Percentiles rank a stretch among this genome's conserved stretches.
phyloP scores from a whole-genome alignment of 2,329 filamentous ascomycete species.

The Fusarium decemcellulare region DNA sequence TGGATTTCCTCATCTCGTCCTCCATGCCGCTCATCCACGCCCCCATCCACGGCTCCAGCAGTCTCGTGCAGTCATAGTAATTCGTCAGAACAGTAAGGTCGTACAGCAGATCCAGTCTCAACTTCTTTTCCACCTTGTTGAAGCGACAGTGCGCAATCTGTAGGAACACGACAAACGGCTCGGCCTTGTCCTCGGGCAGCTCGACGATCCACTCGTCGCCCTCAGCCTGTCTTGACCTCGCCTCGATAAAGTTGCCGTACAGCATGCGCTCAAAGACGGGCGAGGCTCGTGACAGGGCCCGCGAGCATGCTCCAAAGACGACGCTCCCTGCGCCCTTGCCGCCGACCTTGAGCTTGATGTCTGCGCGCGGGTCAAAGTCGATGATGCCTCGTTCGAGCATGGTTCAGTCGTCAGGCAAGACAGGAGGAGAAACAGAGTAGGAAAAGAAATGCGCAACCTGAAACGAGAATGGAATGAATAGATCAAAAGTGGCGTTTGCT shows the following conservation, averaged over 20 bases:
- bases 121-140: conserved; percentile 38
- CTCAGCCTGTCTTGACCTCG: conserved; percentile 10
- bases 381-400: conserved; percentile 12
- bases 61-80: not conserved
- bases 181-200: not conserved
- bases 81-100: not conserved
- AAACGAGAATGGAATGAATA: conserved; percentile 9
- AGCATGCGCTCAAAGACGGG: conserved; percentile 49
- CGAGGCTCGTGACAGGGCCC: conserved; percentile 46
- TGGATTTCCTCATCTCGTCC: conserved; percentile 28
- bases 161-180: conserved; percentile 46
- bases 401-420: not conserved
- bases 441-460: not conserved
- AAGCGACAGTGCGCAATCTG: conserved; percentile 50
- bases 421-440: not conserved
- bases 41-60: not conserved
- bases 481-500: not conserved
- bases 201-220: conserved; percentile 34
- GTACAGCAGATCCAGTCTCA: conserved; percentile 44
- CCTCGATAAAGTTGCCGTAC: conserved; percentile 46
- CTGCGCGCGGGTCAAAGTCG: conserved; percentile 28
- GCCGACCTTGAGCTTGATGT: conserved; percentile 26
- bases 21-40: conserved; percentile 26
- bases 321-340: not conserved
- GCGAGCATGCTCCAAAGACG: conserved; percentile 46